phyloP scores from a whole-genome alignment of 768 basidiomycete species.

The Mycena rosella region DNA sequence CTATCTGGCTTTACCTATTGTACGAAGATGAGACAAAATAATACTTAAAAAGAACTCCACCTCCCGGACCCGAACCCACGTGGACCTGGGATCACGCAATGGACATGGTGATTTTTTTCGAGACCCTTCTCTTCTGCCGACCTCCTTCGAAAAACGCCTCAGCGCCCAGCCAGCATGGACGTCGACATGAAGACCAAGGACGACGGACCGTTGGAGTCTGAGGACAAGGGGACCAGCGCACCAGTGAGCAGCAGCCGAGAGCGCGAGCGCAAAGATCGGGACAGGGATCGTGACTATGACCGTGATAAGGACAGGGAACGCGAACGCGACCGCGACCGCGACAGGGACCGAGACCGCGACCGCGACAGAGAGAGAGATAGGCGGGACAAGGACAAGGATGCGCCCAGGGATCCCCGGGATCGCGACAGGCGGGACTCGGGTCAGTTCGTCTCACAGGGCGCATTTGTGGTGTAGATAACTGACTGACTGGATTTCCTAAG shows the following conservation, averaged over 20 bases:
- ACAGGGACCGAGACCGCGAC: conserved; percentile 58
- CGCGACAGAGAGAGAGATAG: conserved; percentile 61
- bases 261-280: conserved; percentile 60
- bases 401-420: conserved; percentile 52
- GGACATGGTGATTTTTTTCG: too few species aligned
- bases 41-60: too few species aligned
- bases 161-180: conserved; percentile 81
- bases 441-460: conserved; percentile 33
- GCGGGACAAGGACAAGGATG: conserved; percentile 55
- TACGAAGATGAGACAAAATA: too few species aligned
- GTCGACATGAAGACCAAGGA: conserved; percentile 87
- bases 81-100: too few species aligned
- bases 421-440: conserved; percentile 70
- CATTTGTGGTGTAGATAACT: conserved; percentile 10
- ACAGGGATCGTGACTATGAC: conserved; percentile 50
- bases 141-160: too few species aligned
- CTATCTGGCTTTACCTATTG: too few species aligned
- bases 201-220: conserved; percentile 54
- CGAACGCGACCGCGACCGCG: conserved; percentile 56
- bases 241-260: conserved; percentile 57
- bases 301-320: conserved; percentile 60
- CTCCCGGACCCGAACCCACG: too few species aligned
- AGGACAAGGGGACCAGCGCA: conserved; percentile 66
- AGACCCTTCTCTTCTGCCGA: too few species aligned
- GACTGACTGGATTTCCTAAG: conserved; percentile 34